Conservation (phyloP, 140 eudicot genomes). For the Ambrosia hybrid region DNA sequence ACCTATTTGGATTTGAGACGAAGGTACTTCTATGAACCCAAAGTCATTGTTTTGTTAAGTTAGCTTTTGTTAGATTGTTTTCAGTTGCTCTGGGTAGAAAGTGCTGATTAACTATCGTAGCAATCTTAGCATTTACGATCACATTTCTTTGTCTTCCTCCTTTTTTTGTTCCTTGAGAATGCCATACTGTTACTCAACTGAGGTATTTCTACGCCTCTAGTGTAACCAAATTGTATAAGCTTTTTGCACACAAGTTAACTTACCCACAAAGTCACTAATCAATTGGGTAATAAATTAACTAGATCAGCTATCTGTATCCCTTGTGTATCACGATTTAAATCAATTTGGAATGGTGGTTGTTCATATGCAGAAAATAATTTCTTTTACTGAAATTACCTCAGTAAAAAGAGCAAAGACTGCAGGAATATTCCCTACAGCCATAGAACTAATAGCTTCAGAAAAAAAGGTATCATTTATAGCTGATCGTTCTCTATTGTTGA, state of each 20-base stretch:
- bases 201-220: no score
- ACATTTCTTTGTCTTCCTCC: no score
- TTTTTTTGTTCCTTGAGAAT: no score
- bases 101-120: no score
- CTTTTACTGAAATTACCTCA: constrained; percentile 69
- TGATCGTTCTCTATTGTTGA: constrained; percentile 20
- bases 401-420: constrained; percentile 91
- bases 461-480: constrained; percentile 53
- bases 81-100: no score
- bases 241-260: no score
- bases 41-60: constrained; percentile 9
- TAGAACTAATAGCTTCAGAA: constrained; percentile 70
- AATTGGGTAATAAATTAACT: no score
- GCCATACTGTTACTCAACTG: no score
- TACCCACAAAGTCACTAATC: no score
- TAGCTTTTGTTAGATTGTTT: neutral
- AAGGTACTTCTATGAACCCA: constrained; percentile 52
- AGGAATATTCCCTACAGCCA: constrained; percentile 94
- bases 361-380: constrained; percentile 67
- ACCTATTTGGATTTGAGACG: constrained; percentile 91
- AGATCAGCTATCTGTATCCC: no score
- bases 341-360: constrained; percentile 21
- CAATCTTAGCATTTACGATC: no score
- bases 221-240: no score
- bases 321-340: neutral